phyloP scores from a whole-genome alignment of 192 early-diverging fungal species.

The Umbelopsis sp. region DNA sequence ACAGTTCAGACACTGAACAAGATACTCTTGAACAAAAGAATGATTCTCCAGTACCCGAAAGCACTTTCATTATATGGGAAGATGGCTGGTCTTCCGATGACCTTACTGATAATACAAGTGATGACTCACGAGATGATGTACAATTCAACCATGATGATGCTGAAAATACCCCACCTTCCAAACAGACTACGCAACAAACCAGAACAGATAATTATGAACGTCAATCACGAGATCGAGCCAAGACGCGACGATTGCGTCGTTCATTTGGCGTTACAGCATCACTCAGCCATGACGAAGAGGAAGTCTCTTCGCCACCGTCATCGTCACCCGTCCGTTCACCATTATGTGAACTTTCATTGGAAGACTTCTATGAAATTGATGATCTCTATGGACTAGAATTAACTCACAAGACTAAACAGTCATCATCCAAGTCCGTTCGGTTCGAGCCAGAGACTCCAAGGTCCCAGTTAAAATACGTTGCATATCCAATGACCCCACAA shows the following conservation, averaged over 20 bases:
- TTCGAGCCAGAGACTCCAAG: slow-evolving; percentile 1
- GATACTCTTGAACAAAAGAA: background rate
- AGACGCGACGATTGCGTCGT: background rate
- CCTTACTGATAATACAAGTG: background rate
- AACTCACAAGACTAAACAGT: background rate
- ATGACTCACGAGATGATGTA: background rate
- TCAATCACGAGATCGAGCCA: slow-evolving; percentile 5
- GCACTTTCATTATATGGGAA: background rate
- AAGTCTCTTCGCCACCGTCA: background rate
- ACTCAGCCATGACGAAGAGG: background rate
- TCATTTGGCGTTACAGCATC: background rate
- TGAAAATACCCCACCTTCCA: slow-evolving; percentile 13
- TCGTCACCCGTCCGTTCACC: background rate
- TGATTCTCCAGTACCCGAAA: slow-evolving; percentile 5
- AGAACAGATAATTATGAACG: slow-evolving; percentile 11
- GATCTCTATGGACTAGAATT: slow-evolving; percentile 13
- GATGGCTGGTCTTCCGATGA: background rate
- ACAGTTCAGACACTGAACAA: slow-evolving; percentile 11
- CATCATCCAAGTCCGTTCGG: background rate
- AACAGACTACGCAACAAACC: background rate
- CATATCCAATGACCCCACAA: slow-evolving; percentile 8
- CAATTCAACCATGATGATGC: background rate
- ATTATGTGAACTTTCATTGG: background rate
- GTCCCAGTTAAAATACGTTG: background rate
- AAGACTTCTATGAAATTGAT: slow-evolving; percentile 12